These are phyloP conservation scores for Cucumis variabilis DNA, from an alignment of 331 rosid genomes.

Conservation along the genomic window DNA sequence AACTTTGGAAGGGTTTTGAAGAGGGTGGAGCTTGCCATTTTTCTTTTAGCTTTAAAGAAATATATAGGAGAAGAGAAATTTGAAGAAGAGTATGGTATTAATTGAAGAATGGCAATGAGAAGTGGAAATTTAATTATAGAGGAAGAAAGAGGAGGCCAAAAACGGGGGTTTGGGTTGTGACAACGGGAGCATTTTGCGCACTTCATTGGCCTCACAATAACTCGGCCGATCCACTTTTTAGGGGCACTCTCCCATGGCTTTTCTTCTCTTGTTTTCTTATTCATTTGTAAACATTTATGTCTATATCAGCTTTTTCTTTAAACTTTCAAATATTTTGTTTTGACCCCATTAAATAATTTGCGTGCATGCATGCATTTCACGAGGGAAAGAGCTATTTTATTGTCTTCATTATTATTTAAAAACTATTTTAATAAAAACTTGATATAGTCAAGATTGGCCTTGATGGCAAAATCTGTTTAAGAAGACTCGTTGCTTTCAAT, in stretches of 20 bases:
- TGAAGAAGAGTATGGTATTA: not conserved
- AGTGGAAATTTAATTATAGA: not conserved
- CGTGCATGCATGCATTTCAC: too few relatives aligned
- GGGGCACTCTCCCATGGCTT: not conserved
- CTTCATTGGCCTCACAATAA: not conserved
- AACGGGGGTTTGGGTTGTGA: not conserved
- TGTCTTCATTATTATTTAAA: too few relatives aligned
- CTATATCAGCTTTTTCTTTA: too few relatives aligned
- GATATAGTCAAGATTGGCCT: too few relatives aligned
- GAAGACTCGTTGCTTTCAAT: too few relatives aligned
- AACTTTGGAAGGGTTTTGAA: conserved; percentile 57
- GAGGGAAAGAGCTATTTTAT: too few relatives aligned
- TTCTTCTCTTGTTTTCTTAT: not conserved
- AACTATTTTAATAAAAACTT: too few relatives aligned
- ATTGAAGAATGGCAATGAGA: not conserved
- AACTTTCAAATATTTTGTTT: too few relatives aligned
- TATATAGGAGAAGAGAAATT: not conserved
- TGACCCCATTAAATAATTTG: too few relatives aligned
- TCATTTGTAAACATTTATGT: too few relatives aligned
- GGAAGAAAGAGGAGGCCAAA: not conserved
- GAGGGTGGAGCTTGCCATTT: conserved; percentile 58
- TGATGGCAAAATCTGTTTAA: too few relatives aligned
- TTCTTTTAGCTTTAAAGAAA: not conserved
- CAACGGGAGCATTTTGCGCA: conserved; percentile 18
- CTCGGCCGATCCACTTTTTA: not conserved